Evolutionary conservation across 306 rosid genomes (phyloP).

Genomic region (Castanea crenata): DNA sequence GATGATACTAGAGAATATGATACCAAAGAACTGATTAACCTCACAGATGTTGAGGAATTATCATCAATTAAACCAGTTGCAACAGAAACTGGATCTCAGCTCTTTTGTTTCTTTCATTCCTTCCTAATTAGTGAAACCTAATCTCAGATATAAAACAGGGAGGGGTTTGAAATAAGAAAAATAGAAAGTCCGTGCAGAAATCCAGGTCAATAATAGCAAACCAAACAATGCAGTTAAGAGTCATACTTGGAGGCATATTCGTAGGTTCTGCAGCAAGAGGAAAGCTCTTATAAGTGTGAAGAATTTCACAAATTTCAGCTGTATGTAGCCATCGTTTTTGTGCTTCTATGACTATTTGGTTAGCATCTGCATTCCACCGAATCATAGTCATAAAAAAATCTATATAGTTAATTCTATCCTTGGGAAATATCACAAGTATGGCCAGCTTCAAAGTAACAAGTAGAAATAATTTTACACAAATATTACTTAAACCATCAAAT

Average conservation of each 20-base stretch:
- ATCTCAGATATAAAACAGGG: not conserved
- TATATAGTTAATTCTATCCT: not conserved
- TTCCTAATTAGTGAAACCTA: not conserved
- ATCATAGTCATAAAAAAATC: constrained; percentile 17
- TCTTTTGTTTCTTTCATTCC: not conserved
- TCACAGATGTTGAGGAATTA: not conserved
- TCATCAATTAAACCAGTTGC: not conserved
- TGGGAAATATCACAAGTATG: not conserved
- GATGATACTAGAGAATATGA: not conserved
- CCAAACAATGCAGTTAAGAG: constrained; percentile 17
- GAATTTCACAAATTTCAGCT: constrained; percentile 85
- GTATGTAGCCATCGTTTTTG: constrained; percentile 88
- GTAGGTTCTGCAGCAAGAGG: constrained; percentile 62
- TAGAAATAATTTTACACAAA: not conserved
- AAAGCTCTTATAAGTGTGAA: constrained; percentile 48
- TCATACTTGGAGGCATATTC: constrained; percentile 65
- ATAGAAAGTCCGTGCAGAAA: not conserved
- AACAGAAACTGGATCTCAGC: not conserved
- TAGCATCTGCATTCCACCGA: constrained; percentile 47
- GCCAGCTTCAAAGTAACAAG: not conserved
- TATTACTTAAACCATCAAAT: not conserved
- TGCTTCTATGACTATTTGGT: constrained; percentile 64
- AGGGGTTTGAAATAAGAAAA: not conserved
- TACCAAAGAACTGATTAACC: not conserved
- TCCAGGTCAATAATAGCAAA: constrained; percentile 8